phyloP scores from a whole-genome alignment of 345 rosid genomes.

The Melaleuca alternifolia region DNA sequence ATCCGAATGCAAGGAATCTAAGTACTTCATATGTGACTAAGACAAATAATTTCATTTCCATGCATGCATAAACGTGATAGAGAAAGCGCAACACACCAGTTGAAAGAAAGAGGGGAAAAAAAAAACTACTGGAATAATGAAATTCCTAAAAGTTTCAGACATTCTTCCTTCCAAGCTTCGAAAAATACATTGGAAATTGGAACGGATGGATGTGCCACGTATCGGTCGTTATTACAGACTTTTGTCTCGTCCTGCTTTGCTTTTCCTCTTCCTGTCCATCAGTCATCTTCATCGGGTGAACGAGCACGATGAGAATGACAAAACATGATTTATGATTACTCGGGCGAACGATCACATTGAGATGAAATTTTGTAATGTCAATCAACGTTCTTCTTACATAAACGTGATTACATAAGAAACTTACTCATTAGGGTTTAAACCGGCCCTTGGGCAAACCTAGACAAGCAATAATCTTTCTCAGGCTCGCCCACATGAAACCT shows the following conservation, averaged over 20 bases:
- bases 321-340: background rate
- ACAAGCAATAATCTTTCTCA: background rate
- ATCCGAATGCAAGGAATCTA: background rate
- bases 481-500: background rate
- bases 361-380: background rate
- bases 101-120: background rate
- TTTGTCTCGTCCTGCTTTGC: background rate
- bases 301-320: background rate
- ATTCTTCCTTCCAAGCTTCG: background rate
- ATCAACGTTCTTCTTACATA: background rate
- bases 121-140: background rate
- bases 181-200: background rate
- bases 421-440: background rate
- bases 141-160: background rate
- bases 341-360: background rate
- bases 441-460: background rate
- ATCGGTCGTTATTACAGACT: background rate
- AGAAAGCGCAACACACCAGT: background rate
- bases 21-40: background rate
- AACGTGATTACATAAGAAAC: background rate
- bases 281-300: background rate
- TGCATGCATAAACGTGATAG: background rate
- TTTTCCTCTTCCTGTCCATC: background rate
- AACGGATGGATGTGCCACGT: background rate
- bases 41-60: background rate